A percentile compares a stretch with the other conserved stretches of the same genome.
Conservation (phyloP, 2,329 filamentous ascomycete species). For the Hypoxylon sp. region DNA sequence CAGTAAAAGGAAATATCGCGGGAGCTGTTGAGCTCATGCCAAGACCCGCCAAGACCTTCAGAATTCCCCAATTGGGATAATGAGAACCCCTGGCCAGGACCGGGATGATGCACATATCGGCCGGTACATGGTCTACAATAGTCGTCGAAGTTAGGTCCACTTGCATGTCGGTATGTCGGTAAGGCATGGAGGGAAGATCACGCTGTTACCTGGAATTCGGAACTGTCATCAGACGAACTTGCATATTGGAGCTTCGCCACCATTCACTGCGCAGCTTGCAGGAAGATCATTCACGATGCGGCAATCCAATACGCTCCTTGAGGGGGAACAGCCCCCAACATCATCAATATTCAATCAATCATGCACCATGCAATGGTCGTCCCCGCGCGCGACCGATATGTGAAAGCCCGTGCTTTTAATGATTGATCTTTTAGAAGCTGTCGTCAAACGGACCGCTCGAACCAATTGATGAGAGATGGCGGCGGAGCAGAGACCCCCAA, state of each 20-base stretch:
- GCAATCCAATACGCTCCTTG: conserved; percentile 14
- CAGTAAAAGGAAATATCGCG: conserved; percentile 43
- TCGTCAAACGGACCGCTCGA: conserved; percentile 21
- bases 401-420: conserved; percentile 24
- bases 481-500: conserved; percentile 37
- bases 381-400: background rate
- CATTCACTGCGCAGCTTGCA: conserved; percentile 20
- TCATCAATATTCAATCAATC: conserved; percentile 30
- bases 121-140: conserved; percentile 18
- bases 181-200: conserved; percentile 40
- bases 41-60: conserved; percentile 34
- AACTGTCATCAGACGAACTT: conserved; percentile 42
- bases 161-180: conserved; percentile 30
- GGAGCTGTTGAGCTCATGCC: conserved; percentile 30
- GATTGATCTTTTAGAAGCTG: conserved; percentile 2
- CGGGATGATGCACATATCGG: conserved; percentile 34
- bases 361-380: conserved; percentile 28
- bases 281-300: conserved; percentile 36
- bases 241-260: conserved; percentile 37
- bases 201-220: conserved; percentile 45
- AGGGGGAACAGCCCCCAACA: conserved; percentile 11
- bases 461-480: conserved; percentile 29
- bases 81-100: conserved; percentile 27
- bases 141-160: conserved; percentile 24
- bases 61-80: conserved; percentile 42